Base-by-base conservation (phyloP, 2,329 filamentous ascomycete species). In the Sclerotinia spermophila region DNA sequence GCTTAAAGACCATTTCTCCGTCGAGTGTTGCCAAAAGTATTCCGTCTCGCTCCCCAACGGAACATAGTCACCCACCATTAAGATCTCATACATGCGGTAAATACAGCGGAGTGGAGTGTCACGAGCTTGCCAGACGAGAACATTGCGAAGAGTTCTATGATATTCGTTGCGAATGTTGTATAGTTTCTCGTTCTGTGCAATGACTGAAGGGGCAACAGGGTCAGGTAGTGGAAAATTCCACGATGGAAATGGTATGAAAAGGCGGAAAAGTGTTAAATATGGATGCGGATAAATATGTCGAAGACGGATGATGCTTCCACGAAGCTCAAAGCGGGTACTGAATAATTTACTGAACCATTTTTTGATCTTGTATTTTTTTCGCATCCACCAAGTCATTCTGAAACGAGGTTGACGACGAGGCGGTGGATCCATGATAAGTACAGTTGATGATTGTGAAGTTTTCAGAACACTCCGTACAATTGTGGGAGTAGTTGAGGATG, bases 11-110 rank as follows among this genome's bases (percentile, higher is more conserved):
- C 65, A 68, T 33, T 48, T 33, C 55, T 35, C 15, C 2, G 17
- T 33, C 48, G 2, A 40, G 8, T 58, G 38, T 11, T 10, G 8
- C n/a, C 51, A 68, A 21, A 58, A 38, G 11, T 59, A 59, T 35
- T 45, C 65, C 21, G 51, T 58, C 58, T 68, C 51, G 19, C 42
- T 40, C 2, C n/a, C 42, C 27, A 68, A 30, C 2, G 40, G 30
- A 38, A 6, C 6, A 15, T 44, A 40, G 3, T 48, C 19, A 4
- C 33, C 30, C n/a, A 35, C 35, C 21, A 40, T 42, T 1, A 68
- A 33, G 19, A 35, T 45, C 27, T 68, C 51, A 38, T 68, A 59
- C 17, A 68, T 56, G 15, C 65, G 65, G 38, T 68, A 68, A 35
- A 59, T 15, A 10, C 33, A 48, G 5, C 51, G 51, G 13, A 45